A percentile compares a stretch with the other conserved stretches of the same genome.
Conservation (phyloP, 371 early-diverging fungal species). For the Apophysomyces sp. region DNA sequence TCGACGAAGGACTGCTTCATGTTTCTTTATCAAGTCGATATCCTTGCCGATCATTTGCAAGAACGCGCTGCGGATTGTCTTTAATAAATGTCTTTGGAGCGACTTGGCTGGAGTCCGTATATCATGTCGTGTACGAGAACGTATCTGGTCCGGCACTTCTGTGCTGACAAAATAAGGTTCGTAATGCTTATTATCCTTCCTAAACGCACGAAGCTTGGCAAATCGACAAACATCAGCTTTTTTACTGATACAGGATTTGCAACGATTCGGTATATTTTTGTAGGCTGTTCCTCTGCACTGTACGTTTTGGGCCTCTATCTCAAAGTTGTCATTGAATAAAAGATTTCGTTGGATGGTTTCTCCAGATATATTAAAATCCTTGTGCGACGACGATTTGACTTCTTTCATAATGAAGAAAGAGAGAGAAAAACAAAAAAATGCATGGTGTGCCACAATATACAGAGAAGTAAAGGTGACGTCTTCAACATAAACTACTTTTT, state of each 20-base stretch:
- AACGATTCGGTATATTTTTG: no score
- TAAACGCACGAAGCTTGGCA: constrained; percentile 1
- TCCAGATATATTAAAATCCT: no score
- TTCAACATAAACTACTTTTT: no score
- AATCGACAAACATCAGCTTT: constrained; percentile 18
- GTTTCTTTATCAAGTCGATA: not conserved
- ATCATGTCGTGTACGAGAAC: not conserved
- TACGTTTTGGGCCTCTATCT: no score
- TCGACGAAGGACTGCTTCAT: not conserved
- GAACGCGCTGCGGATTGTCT: constrained; percentile 5
- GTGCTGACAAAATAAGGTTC: constrained; percentile 8
- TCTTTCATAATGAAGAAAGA: no score
- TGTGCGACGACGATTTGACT: no score
- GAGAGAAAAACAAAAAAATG: no score
- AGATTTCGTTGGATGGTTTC: no score
- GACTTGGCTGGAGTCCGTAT: not conserved
- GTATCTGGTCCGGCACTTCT: not conserved
- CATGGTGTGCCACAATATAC: no score
- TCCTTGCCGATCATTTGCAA: constrained; percentile 5
- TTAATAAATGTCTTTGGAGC: not conserved
- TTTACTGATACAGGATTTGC: constrained; percentile 5
- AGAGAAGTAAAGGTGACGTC: no score
- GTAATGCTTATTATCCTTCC: not conserved
- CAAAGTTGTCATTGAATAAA: no score
- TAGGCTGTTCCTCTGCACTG: no score